phyloP scores from a whole-genome alignment of 2,329 filamentous ascomycete genomes.

The Aspergillus nomiae region DNA sequence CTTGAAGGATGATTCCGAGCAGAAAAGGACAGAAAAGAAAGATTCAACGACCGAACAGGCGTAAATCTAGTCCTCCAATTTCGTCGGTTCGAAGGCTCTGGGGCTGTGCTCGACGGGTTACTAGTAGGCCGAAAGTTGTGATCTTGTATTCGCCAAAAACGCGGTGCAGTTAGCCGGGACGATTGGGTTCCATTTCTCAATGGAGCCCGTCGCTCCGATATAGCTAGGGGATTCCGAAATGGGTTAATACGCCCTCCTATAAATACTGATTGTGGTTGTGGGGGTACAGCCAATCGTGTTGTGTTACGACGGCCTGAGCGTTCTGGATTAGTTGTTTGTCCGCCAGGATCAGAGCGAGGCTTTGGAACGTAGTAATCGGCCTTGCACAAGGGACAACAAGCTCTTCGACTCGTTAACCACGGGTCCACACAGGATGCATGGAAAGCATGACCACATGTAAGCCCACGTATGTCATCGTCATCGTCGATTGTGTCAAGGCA shows the following conservation, averaged over 20 bases:
- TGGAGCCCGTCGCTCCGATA: neutral
- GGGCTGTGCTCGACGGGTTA: neutral
- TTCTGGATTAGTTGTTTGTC: conserved; percentile 29
- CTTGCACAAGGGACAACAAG: conserved; percentile 97
- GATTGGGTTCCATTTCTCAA: neutral
- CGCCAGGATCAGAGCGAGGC: conserved; percentile 65
- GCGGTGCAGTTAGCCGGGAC: neutral
- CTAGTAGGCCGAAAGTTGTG: neutral
- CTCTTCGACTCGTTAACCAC: conserved; percentile 90
- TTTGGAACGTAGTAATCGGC: conserved; percentile 97
- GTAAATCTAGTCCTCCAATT: neutral
- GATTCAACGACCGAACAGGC: neutral
- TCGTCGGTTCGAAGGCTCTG: neutral
- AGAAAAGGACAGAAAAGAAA: neutral
- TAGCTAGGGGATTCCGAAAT: neutral
- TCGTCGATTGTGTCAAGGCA: conserved; percentile 94
- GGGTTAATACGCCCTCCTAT: conserved; percentile 28
- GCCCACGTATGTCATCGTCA: conserved; percentile 89
- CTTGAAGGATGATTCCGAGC: neutral
- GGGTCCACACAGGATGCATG: conserved; percentile 94
- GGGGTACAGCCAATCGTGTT: conserved; percentile 28
- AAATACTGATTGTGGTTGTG: conserved; percentile 38
- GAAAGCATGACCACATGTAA: conserved; percentile 97
- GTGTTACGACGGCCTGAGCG: conserved; percentile 32
- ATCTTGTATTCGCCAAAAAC: neutral